Conservation (phyloP, 164 flowering plant species). For the Kingdonia uniflora region DNA sequence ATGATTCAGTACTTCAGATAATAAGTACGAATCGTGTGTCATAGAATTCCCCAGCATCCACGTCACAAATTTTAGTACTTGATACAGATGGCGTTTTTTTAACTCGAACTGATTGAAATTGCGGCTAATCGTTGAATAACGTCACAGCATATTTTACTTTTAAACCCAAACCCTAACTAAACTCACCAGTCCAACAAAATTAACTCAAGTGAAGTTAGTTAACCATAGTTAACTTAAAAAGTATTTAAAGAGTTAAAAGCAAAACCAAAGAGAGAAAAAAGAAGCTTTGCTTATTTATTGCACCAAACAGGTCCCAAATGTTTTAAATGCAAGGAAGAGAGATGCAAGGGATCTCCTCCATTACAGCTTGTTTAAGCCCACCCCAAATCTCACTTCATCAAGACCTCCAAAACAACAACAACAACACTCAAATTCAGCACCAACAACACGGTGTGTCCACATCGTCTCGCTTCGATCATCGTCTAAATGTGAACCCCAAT, state of each 20-base stretch:
- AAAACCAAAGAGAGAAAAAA: neutral
- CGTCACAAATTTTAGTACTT: too few species aligned
- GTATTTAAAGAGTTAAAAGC: neutral
- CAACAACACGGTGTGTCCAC: constrained; percentile 6
- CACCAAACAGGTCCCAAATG: constrained; percentile 19
- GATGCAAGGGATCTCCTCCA: constrained; percentile 16
- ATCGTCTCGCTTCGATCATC: constrained; percentile 17
- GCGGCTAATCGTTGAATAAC: too few species aligned
- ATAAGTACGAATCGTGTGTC: too few species aligned
- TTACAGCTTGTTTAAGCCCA: constrained; percentile 15
- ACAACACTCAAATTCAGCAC: constrained; percentile 20
- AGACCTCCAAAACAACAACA: constrained; percentile 19
- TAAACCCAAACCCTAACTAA: too few species aligned
- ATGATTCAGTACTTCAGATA: too few species aligned
- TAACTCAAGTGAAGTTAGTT: too few species aligned
- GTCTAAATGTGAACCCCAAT: constrained; percentile 32
- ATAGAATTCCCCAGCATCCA: too few species aligned
- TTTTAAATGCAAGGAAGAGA: constrained; percentile 7
- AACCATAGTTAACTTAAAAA: too few species aligned
- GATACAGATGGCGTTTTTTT: too few species aligned
- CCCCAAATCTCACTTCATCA: constrained; percentile 33
- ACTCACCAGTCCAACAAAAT: too few species aligned
- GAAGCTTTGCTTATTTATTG: neutral
- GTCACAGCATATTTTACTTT: too few species aligned
- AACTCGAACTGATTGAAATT: too few species aligned